phyloP scores from a whole-genome alignment of 2,329 filamentous ascomycete species.

The Ceratocystis papillata region DNA sequence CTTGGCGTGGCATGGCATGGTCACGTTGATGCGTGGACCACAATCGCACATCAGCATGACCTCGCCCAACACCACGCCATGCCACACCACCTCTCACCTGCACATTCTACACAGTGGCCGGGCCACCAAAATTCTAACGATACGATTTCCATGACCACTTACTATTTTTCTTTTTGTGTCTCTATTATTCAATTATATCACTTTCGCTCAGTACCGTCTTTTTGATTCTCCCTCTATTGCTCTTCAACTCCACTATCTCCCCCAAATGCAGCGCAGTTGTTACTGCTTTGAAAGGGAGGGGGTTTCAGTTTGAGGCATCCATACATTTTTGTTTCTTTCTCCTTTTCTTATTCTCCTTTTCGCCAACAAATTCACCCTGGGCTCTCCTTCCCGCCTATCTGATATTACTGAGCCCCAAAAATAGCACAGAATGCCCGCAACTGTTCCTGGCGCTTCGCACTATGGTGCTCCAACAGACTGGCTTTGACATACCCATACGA shows the following conservation, averaged over 20 bases:
- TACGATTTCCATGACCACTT: slow-evolving; percentile 20
- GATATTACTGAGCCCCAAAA: background rate
- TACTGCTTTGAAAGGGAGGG: slow-evolving; percentile 3
- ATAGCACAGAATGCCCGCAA: background rate
- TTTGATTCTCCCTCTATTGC: background rate
- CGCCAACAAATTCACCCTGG: background rate
- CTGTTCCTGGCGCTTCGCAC: background rate
- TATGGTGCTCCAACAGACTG: slow-evolving; percentile 4
- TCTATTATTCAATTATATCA: slow-evolving; percentile 2
- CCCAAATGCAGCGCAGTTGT: background rate
- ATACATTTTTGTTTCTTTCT: slow-evolving; percentile 6
- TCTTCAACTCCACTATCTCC: background rate
- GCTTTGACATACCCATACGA: background rate
- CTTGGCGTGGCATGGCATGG: slow-evolving; percentile 15
- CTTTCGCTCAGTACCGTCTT: slow-evolving; percentile 2
- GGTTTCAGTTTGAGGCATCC: background rate
- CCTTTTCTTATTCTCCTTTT: slow-evolving; percentile 2
- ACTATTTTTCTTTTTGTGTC: slow-evolving; percentile 18
- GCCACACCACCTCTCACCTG: background rate
- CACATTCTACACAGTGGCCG: background rate
- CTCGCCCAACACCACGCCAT: background rate
- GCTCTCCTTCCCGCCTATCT: background rate
- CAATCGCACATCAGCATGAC: background rate
- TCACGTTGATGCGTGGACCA: slow-evolving; percentile 15
- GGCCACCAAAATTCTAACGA: slow-evolving; percentile 5